Evolutionary conservation across 768 basidiomycete genomes (phyloP), one percentile per base, ranked within the genome.

Genomic region (Lactarius trivialis): DNA sequence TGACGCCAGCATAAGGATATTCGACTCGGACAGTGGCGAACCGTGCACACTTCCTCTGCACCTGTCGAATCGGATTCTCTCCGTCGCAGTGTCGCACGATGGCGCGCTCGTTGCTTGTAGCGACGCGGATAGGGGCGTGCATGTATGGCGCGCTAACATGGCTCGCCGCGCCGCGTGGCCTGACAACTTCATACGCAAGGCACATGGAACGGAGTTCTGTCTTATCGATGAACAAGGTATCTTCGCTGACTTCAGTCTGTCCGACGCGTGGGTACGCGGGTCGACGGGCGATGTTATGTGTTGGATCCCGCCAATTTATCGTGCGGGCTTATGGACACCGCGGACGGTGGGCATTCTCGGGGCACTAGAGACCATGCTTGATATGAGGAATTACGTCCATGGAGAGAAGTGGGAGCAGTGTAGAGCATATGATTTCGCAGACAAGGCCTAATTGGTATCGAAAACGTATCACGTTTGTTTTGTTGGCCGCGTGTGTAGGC

Each of bases 291-390:
- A 61, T 8, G 7, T n/a, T 7, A 41, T 64, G 43, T 61, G 52
- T 24, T 64, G 63, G 63, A 61, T 64, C 14, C 53, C 63, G 5
- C 28, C 63, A 2, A 24, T n/a, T 14, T 60, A 64, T 54, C 59
- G 63, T 17, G 19, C 28, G 14, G 60, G 63, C 5, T 30, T 64
- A 37, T 52, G 57, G 61, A 63, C 48, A 37, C 63, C 54, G 37
- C 54, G 48, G 39, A 60, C 59, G 1, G 45, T 61, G 28, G 54
- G 63, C 0, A 50, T 64, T 2, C 37, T 64, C n/a, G 63, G 63
- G 19, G 59, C 48, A 33, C n/a, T 17, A 14, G 59, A 61, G 49
- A 61, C 54, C 4, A 39, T 43, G 7, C 19, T 64, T 19, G 63
- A 64, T 53, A 28, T 55, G 32, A 54, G 37, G 36, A 39, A 17